Evolutionary conservation across 2,329 filamentous ascomycete species (phyloP), one percentile per base, ranked within the genome.

Genomic region (Ophiostoma perfectum): DNA sequence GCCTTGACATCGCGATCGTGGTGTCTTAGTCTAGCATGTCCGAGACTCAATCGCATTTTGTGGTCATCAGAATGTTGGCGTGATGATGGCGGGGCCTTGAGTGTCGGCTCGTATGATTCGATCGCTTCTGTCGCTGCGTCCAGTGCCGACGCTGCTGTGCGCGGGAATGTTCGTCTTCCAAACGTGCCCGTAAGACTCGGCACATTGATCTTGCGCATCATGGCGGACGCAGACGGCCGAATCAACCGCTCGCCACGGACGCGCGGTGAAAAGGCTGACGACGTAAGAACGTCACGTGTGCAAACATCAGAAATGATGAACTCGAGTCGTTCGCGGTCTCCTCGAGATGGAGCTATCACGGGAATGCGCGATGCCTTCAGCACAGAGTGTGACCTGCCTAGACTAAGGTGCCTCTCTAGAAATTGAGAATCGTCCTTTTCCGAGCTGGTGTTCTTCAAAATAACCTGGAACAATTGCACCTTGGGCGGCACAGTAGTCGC

Each of bases 141-240:
- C 4, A 27, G 72, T 67, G 76, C n/a, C 2, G 9, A 8, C 42
- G 42, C 44, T 55, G 18, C 9, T 14, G 36, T n/a, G 79, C 16
- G 79, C 78, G 63, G 82, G 73, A 81, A 82, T 0, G 90, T 90
- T 69, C 90, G 86, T 73, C 89, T 90, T 49, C 86, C 85, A 75
- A 96, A 93, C 64, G 90, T 90, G 72, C 86, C 89, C 14, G 90
- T 85, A 72, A 95, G 90, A 76, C 89, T 93, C 65, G 90, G 89
- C 74, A 92, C 89, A 77, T 91, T 96, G 71, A 97, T 84, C 76
- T 93, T 96, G 66, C 93, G 86, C 80, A 97, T 96, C 75, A 97
- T 86, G 0, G 91, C 91, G 47, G 91, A 92, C 12, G 93, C 91
- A n/a, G 90, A 92, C 55, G 86, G 86, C 66, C 90, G 84, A 64